Evolutionary conservation across 2,329 filamentous ascomycete species (phyloP).

Genomic region (Claviceps monticola): DNA sequence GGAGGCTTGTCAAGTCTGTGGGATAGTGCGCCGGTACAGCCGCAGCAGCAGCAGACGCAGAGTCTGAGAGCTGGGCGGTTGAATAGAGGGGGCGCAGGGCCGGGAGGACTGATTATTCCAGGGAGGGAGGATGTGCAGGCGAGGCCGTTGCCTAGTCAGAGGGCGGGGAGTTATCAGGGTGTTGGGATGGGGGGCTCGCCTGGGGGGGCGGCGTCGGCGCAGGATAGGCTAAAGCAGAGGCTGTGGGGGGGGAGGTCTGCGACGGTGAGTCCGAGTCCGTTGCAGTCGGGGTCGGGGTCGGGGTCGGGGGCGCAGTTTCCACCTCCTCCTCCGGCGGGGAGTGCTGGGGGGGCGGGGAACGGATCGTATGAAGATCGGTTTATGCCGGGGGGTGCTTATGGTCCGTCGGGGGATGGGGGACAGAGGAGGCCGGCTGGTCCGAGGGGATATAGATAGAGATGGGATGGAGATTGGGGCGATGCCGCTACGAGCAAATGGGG

Average conservation of each 20-base stretch:
- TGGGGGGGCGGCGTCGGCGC: constrained; percentile 42
- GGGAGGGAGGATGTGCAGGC: constrained; percentile 19
- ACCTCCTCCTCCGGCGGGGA: constrained; percentile 20
- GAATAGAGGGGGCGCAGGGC: constrained; percentile 19
- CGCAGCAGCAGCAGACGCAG: constrained; percentile 11
- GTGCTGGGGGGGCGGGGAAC: constrained; percentile 4
- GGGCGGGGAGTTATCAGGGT: constrained; percentile 61
- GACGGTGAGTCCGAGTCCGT: constrained; percentile 28
- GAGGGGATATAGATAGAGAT: constrained; percentile 18
- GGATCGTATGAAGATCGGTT: constrained; percentile 31
- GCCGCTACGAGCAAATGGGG: too few species aligned
- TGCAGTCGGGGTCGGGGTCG: constrained; percentile 19
- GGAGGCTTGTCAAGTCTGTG: constrained; percentile 41
- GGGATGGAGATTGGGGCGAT: not conserved
- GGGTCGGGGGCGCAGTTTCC: constrained; percentile 31
- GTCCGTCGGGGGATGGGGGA: constrained; percentile 20
- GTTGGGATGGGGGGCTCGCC: constrained; percentile 4
- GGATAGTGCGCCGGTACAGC: constrained; percentile 29
- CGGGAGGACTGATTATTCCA: not conserved
- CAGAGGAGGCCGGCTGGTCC: constrained; percentile 30
- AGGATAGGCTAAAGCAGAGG: constrained; percentile 69
- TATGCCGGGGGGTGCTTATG: constrained; percentile 29
- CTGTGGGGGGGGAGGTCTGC: constrained; percentile 52
- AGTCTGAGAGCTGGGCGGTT: constrained; percentile 31
- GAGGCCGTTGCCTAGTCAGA: constrained; percentile 57